A percentile compares a stretch with the other conserved stretches of the same genome.
Conservation (phyloP, 2,329 filamentous ascomycete species). For the Paecilomyces sp. region DNA sequence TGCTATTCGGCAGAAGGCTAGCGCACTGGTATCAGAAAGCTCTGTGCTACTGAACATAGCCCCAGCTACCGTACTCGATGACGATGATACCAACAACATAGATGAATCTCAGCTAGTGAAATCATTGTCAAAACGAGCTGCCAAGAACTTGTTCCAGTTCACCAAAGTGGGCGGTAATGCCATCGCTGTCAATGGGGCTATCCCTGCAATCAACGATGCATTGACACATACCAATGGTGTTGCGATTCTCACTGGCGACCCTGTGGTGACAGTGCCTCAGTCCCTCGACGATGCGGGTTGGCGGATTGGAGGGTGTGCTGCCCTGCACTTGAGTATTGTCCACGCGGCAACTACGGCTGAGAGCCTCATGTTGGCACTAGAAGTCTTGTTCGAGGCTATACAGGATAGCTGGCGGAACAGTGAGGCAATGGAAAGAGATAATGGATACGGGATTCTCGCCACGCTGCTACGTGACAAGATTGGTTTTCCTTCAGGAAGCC, state of each 20-base stretch:
- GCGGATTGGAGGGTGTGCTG: conserved; percentile 85
- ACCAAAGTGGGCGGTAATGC: conserved; percentile 68
- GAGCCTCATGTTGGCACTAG: conserved; percentile 66
- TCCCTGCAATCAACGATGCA: conserved; percentile 82
- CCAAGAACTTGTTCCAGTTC: conserved; percentile 60
- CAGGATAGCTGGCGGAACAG: conserved; percentile 94
- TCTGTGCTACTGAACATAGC: conserved; percentile 78
- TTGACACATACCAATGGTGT: conserved; percentile 74
- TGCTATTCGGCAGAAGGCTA: conserved; percentile 80
- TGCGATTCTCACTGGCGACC: conserved; percentile 73
- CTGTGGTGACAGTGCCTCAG: conserved; percentile 72
- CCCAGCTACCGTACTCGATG: conserved; percentile 70
- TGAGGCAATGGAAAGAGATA: conserved; percentile 94
- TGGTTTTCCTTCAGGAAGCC: conserved; percentile 22
- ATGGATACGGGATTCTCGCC: conserved; percentile 83
- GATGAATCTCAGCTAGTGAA: conserved; percentile 70
- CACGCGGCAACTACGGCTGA: conserved; percentile 66
- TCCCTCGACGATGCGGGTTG: conserved; percentile 87
- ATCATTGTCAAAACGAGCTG: conserved; percentile 65
- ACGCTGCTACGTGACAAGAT: conserved; percentile 79
- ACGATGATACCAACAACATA: conserved; percentile 65
- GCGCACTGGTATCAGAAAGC: conserved; percentile 70
- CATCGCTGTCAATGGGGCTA: conserved; percentile 79
- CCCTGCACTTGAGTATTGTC: conserved; percentile 75
- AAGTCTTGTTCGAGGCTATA: conserved; percentile 79